Base-by-base conservation (phyloP, 2,329 filamentous ascomycete species). In the Shiraia sp. region DNA sequence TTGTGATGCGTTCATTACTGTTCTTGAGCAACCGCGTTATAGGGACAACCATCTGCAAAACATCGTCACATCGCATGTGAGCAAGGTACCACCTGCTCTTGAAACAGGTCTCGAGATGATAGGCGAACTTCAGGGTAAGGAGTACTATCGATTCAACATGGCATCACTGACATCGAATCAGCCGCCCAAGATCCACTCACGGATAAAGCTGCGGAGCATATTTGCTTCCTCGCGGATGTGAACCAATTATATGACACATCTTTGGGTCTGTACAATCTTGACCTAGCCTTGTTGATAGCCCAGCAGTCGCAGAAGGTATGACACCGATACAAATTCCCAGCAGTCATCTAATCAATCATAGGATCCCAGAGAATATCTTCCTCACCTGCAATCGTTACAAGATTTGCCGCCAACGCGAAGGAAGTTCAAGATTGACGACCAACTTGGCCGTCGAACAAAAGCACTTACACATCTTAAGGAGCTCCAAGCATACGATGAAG, bases 191-290 rank as follows among this genome's bases (percentile, higher is more conserved):
- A 66, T 36, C 54, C 59, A 5, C 78, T 91, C 53, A 89, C 90
- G 0, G 92, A 97, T 55, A 86, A 86, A 66, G 92, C 92, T 0
- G 86, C 96, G 15, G 90, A 96, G 65, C 93, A 99, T 62, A 96
- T 99, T 46, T 97, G 90, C 76, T 99, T 99, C 76, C 79, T 99
- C 29, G 89, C 91, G 1, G 93, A 99, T 68, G 87, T 95, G 32
- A 95, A 96, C 66, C 84, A 85, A 27, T 80, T 99, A 0, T 99
- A 96, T 60, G 89, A 96, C 48, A 85, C 91, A 46, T 88, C 93
- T 0, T 77, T 99, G 2, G 91, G 91, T 1, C 76, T 97, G 2
- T 99, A 99, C 65, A 85, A 97, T 60, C 80, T 99, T 2, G 90
- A 96, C 9, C 81, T 99, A 6, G 86, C 92, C 3, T 77, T 99